Evolutionary conservation across 805 yeast species (phyloP), one percentile per base, ranked within the genome.

Genomic region (Candida ipomoeae): DNA sequence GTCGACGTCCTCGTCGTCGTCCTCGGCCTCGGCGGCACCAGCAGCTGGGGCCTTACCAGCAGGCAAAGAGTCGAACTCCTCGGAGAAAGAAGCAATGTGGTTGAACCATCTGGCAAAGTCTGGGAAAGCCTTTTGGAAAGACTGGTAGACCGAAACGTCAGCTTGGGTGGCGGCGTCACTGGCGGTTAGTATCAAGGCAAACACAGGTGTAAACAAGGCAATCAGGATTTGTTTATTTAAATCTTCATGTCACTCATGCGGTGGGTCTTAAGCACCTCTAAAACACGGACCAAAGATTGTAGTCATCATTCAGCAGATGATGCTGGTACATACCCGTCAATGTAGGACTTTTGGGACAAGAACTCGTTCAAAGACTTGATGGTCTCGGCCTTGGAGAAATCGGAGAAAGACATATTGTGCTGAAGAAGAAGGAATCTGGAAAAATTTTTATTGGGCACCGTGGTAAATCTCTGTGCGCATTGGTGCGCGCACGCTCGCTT

Each of bases 61-160:
- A 75, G 96, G 95, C 70, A 87, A 80, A 57, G 85, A 66, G 59
- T 77, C 82, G 69, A 89, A 89, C 74, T 89, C 96, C 66, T 81
- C 89, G 62, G 90, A 79, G 83, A 83, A 87, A 56, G 97, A 84
- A 73, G 96, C 94, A 70, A 92, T 87, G 87, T 92, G 97, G 86
- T 89, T 89, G 83, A 87, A 89, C 97, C 97, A 94, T 83, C 98
- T 91, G 71, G 96, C 78, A 71, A 90, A 90, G 75, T 87, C 85
- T 75, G 97, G 97, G 88, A 77, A 92, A 75, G 85, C 76, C 67
- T 80, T 69, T 81, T 90, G 90, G 87, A 84, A 92, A 77, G 97
- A 90, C 82, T 89, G 83, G 92, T 84, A 92, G 67, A 82, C 89
- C 65, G 91, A 73, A 59, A 87, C 98, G 72, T 92, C 98, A 71